These are phyloP conservation scores for Chenopodium berlandieri DNA, from an alignment of 148 eudicot genomes.

Conservation along the genomic window DNA sequence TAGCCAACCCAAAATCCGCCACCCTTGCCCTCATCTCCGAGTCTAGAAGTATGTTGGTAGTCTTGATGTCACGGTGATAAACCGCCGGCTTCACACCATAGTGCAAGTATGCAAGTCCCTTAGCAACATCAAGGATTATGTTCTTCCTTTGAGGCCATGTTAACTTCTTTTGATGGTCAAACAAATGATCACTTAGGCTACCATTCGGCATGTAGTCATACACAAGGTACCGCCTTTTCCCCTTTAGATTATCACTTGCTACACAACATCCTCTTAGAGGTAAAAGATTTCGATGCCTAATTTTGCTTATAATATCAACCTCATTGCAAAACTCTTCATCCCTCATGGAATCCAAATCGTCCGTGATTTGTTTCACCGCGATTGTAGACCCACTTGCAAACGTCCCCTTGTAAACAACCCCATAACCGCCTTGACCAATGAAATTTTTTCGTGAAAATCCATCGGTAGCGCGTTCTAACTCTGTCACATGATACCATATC, in stretches of 20 bases:
- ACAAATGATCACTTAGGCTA: conserved; percentile 53
- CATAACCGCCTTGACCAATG: conserved; percentile 62
- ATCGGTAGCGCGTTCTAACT: conserved; percentile 58
- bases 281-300: conserved; percentile 64
- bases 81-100: conserved; percentile 62
- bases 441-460: conserved; percentile 50
- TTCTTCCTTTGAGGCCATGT: conserved; percentile 67
- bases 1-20: conserved; percentile 73
- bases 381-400: conserved; percentile 45
- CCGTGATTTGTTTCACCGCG: conserved; percentile 51
- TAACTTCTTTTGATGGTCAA: conserved; percentile 18
- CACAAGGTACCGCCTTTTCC: conserved; percentile 50
- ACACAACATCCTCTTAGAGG: conserved; percentile 63
- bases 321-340: conserved; percentile 63
- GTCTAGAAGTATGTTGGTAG: conserved; percentile 60
- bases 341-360: conserved; percentile 42
- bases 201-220: conserved; percentile 70
- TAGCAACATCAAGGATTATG: conserved; percentile 57
- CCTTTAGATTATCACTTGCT: conserved; percentile 38
- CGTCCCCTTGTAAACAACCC: conserved; percentile 55
- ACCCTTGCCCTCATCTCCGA: conserved; percentile 55
- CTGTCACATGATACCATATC: conserved; percentile 48
- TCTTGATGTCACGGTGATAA: conserved; percentile 70
- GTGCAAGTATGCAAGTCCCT: conserved; percentile 64
- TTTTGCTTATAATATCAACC: conserved; percentile 61